Conservation (phyloP, 2,329 filamentous ascomycete species). For the Didymella pinodella region DNA sequence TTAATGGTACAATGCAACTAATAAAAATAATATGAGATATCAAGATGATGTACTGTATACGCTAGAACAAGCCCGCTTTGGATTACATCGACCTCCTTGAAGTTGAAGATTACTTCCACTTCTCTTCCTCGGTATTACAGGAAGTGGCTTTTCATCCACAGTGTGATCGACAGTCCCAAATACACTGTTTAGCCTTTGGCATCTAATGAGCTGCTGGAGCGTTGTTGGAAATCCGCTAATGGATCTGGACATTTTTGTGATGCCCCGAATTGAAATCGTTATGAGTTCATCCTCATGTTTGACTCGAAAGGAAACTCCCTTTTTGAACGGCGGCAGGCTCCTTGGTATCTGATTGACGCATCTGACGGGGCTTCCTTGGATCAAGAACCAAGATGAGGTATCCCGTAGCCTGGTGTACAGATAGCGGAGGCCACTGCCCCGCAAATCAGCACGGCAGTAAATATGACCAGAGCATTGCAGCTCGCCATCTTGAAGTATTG, state of each 20-base stretch:
- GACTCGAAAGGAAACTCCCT: neutral
- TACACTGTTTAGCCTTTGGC: too few relatives aligned
- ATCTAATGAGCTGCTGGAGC: neutral
- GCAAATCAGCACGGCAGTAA: neutral
- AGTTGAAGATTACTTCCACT: too few relatives aligned
- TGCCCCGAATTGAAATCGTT: neutral
- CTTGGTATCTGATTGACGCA: neutral
- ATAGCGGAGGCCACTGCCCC: neutral
- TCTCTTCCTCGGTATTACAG: too few relatives aligned
- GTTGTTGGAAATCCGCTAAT: constrained; percentile 1
- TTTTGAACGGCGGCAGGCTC: neutral
- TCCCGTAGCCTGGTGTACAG: neutral
- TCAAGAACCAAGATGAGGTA: neutral
- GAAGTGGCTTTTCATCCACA: too few relatives aligned
- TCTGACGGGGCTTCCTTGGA: neutral
- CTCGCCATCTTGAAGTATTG: too few relatives aligned
- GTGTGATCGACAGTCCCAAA: too few relatives aligned
- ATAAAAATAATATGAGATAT: too few relatives aligned
- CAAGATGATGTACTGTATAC: too few relatives aligned
- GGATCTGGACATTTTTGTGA: neutral
- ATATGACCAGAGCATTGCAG: neutral
- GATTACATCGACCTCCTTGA: too few relatives aligned
- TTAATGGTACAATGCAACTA: too few relatives aligned
- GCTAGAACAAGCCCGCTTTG: too few relatives aligned
- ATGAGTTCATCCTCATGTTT: neutral